Base-by-base conservation (phyloP, 2,329 filamentous ascomycete genomes). In the Chrysoporthe puriensis region DNA sequence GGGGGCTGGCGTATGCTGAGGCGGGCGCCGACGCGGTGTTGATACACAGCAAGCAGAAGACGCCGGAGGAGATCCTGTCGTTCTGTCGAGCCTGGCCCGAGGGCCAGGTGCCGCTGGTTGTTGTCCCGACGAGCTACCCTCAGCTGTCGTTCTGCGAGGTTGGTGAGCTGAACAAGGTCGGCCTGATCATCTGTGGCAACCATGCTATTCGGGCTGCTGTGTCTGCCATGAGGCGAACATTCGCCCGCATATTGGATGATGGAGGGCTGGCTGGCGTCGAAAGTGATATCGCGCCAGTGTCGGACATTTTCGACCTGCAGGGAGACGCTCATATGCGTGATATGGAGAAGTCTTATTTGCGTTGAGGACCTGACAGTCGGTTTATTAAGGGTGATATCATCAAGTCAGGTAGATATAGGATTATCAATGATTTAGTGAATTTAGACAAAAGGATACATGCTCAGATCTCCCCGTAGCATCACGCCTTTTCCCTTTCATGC, bases 11-110 rank as follows among this genome's bases (percentile, higher is more conserved):
- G 67, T 80, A 81, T 68, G 79, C 76, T n/a, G 72, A 76, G 3
- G 80, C 83, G 18, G 81, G 81, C 0, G 81, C 79, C 0, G 81
- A 83, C 63, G 78, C 78, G 0, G 76, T 83, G n/a, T 83, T 84
- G 34, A 57, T 57, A 57, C 54, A 57, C 13, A 57, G 54, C 54
- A 57, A 57, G 14, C 59, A 61, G n/a, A 32, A 42, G 36, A 61
- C 59, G 8, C 59, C 59, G 2, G 59, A 61, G 13, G 59, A 61
- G 59, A 44, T 61, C 3, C 9, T 61, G 40, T 44, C 36, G 1
- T 61, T 61, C 40, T 61, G 59, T 26, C 36, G 40, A 26, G 59
- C 59, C 44, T 61, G 59, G 59, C 59, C 59, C 11, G 34, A n/a
- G 2, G 40, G n/a, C 13, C 40, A 18, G 44, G 59, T 61, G 14